A percentile compares a stretch with the other conserved stretches of the same genome.
Evolutionary conservation across 2,329 filamentous ascomycete genomes (phyloP).

Genomic region (Fusarium albosuccineum): DNA sequence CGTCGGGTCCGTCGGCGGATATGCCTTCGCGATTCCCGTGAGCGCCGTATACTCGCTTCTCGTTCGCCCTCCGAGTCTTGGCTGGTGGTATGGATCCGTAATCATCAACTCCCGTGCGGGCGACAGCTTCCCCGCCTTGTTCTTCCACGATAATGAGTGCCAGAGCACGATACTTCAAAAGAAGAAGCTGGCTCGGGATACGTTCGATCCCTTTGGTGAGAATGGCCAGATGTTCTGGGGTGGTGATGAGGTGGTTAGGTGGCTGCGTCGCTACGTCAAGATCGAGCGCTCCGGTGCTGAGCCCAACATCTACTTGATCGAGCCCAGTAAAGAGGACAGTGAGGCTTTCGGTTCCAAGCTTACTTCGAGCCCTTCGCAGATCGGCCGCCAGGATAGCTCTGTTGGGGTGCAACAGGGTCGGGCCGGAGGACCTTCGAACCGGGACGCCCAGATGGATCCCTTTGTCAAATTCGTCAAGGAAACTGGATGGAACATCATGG

Average conservation of each 20-base stretch:
- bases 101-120: slow-evolving; percentile 93
- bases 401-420: slow-evolving; percentile 45
- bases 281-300: slow-evolving; percentile 89
- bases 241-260: slow-evolving; percentile 92
- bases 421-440: slow-evolving; percentile 55
- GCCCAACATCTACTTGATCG: slow-evolving; percentile 89
- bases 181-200: slow-evolving; percentile 85
- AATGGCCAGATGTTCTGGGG: slow-evolving; percentile 95
- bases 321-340: slow-evolving; percentile 87
- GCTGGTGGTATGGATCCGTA: slow-evolving; percentile 98
- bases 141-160: slow-evolving; percentile 98
- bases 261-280: slow-evolving; percentile 86
- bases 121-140: slow-evolving; percentile 93
- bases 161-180: slow-evolving; percentile 95
- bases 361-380: slow-evolving; percentile 53
- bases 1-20: slow-evolving; percentile 78
- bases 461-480: slow-evolving; percentile 95
- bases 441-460: slow-evolving; percentile 88
- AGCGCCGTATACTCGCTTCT: slow-evolving; percentile 91
- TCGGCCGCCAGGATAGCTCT: slow-evolving; percentile 50
- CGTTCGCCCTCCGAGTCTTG: slow-evolving; percentile 89
- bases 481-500: slow-evolving; percentile 94
- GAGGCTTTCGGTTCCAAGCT: slow-evolving; percentile 80
- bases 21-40: slow-evolving; percentile 92
- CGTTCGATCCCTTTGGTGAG: slow-evolving; percentile 90